These are phyloP conservation scores for Kwoniella shivajii DNA, from an alignment of 1,284 basidiomycete genomes.

Conservation along the genomic window DNA sequence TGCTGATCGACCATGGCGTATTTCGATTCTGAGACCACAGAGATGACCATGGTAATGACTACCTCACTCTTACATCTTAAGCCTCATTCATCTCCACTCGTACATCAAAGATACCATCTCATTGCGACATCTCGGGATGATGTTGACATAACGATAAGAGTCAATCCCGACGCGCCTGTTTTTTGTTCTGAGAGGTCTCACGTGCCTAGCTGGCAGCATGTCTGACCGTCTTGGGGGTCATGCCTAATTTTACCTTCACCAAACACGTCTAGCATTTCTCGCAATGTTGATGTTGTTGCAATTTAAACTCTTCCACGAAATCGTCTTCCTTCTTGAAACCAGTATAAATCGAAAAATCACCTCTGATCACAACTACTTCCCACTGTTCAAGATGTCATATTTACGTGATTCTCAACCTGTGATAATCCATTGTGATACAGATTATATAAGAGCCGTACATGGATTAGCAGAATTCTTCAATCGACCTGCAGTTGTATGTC, in stretches of 20 bases:
- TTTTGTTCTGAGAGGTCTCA: no score
- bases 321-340: no score
- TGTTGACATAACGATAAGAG: constrained; percentile 7
- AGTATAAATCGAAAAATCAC: no score
- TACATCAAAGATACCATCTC: neutral
- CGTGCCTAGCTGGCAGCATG: neutral
- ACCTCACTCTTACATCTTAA: no score
- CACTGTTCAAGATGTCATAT: constrained; percentile 15
- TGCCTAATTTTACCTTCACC: neutral
- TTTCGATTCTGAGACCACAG: neutral
- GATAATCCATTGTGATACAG: constrained; percentile 44
- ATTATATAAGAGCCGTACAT: constrained; percentile 36
- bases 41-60: no score
- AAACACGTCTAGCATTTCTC: constrained; percentile 1
- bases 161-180: constrained; percentile 1
- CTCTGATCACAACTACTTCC: no score
- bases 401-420: constrained; percentile 33
- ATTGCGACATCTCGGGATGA: constrained; percentile 5
- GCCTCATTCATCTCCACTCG: no score
- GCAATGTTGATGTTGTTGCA: constrained; percentile 5
- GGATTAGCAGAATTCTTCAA: constrained; percentile 43
- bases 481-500: constrained; percentile 37
- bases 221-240: neutral
- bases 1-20: neutral
- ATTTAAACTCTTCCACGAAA: neutral